Evolutionary conservation across 768 basidiomycete species (phyloP).

Genomic region (Crassisporium funariophilum): DNA sequence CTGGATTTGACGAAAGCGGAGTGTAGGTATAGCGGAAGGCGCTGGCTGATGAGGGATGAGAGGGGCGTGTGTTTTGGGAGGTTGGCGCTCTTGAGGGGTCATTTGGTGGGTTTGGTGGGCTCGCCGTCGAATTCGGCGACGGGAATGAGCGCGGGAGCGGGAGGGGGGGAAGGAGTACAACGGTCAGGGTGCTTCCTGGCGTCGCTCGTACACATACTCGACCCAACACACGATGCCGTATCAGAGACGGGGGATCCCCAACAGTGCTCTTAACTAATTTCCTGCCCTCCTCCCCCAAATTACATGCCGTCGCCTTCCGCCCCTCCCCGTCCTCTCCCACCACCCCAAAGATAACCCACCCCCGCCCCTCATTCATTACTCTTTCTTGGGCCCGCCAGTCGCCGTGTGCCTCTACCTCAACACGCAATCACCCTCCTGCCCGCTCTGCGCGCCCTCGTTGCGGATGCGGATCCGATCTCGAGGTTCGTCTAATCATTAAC

Average conservation of each 20-base stretch:
- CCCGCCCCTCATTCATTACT: conserved; percentile 67
- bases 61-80: conserved; percentile 68
- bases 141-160: conserved; percentile 16
- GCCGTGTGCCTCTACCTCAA: conserved; percentile 58
- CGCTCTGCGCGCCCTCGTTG: conserved; percentile 54
- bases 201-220: conserved; percentile 20
- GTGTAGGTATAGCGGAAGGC: conserved; percentile 57
- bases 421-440: conserved; percentile 46
- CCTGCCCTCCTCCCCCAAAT: conserved; percentile 12
- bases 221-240: conserved; percentile 3
- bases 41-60: conserved; percentile 67
- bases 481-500: conserved; percentile 50
- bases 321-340: conserved; percentile 17
- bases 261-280: conserved; percentile 11
- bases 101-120: conserved; percentile 25
- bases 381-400: conserved; percentile 83
- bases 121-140: too few relatives aligned
- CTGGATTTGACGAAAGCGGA: conserved; percentile 68
- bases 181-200: conserved; percentile 17
- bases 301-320: conserved; percentile 17
- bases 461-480: conserved; percentile 78
- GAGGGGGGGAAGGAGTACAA: conserved; percentile 15
- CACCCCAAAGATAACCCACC: too few relatives aligned
- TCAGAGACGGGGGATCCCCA: conserved; percentile 8
- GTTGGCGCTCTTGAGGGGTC: conserved; percentile 56